A percentile compares a stretch with the other conserved stretches of the same genome.
phyloP scores from a whole-genome alignment of 495 filamentous ascomycete species.

The Penicillium coffeae region DNA sequence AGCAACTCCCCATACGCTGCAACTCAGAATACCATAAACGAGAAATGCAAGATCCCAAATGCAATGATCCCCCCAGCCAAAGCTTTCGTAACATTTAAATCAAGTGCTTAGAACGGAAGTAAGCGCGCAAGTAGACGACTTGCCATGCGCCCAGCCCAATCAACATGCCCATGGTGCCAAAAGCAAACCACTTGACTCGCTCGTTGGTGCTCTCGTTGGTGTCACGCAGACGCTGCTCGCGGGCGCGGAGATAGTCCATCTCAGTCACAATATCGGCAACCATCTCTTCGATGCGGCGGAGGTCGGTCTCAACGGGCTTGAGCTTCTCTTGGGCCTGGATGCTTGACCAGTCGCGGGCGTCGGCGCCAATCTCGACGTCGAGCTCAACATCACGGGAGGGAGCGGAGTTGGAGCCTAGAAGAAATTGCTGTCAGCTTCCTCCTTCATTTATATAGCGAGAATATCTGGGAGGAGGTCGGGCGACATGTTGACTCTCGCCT shows the following conservation, averaged over 20 bases:
- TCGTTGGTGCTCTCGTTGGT: constrained; percentile 99
- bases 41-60: constrained; percentile 4
- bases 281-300: constrained; percentile 88
- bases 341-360: constrained; percentile 96
- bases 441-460: too few species aligned
- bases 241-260: constrained; percentile 85
- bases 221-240: constrained; percentile 94
- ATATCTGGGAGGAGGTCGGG: neutral
- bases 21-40: constrained; percentile 2
- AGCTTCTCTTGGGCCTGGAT: constrained; percentile 97
- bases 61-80: constrained; percentile 4
- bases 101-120: constrained; percentile 94
- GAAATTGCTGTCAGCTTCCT: neutral
- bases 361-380: constrained; percentile 97
- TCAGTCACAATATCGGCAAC: constrained; percentile 75
- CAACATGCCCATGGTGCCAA: constrained; percentile 91
- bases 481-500: too few species aligned
- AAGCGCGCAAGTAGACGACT: constrained; percentile 93
- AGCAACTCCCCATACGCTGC: constrained; percentile 21
- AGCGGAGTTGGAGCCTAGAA: constrained; percentile 41
- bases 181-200: constrained; percentile 97
- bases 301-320: constrained; percentile 93
- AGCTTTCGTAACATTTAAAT: constrained; percentile 48
- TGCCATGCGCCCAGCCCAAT: constrained; percentile 92
- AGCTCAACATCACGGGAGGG: constrained; percentile 82